Percentiles rank a stretch among this genome's conserved stretches.
Evolutionary conservation across 495 filamentous ascomycete genomes (phyloP).

Genomic region (Hypoxylon perforatum): DNA sequence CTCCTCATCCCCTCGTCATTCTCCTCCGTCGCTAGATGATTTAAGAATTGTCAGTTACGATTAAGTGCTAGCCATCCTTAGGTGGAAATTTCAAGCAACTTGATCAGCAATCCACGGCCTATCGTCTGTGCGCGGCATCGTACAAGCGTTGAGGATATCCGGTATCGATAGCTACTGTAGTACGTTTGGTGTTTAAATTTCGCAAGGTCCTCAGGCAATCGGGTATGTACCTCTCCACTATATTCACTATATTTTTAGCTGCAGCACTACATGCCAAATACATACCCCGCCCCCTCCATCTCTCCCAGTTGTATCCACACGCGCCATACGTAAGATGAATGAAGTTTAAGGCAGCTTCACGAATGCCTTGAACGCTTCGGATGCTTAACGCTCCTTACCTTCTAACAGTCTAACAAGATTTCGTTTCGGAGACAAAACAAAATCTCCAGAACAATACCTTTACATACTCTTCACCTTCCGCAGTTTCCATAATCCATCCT

Average conservation of each 20-base stretch:
- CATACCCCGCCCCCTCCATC: slow-evolving; percentile 38
- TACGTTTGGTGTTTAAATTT: too few species aligned
- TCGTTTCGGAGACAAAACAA: too few species aligned
- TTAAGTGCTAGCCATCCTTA: background rate
- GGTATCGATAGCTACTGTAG: too few species aligned
- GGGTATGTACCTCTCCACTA: background rate
- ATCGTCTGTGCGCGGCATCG: too few species aligned
- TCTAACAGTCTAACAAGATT: background rate
- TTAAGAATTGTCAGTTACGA: background rate
- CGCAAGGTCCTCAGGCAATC: too few species aligned
- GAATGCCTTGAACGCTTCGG: background rate
- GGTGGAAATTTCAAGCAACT: background rate
- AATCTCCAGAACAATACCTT: too few species aligned
- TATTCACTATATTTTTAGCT: background rate
- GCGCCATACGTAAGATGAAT: slow-evolving; percentile 23
- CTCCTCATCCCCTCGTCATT: background rate
- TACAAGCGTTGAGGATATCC: too few species aligned
- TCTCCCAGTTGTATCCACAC: slow-evolving; percentile 12
- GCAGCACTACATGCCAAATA: background rate
- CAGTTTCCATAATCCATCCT: background rate
- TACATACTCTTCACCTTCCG: too few species aligned
- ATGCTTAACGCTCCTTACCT: background rate
- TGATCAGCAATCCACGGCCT: too few species aligned
- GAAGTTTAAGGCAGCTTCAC: slow-evolving; percentile 32
- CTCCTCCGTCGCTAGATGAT: background rate